A percentile compares a stretch with the other conserved stretches of the same genome.
Conservation (phyloP, 1,284 basidiomycete species). For the Leccinum pallidistipes region DNA sequence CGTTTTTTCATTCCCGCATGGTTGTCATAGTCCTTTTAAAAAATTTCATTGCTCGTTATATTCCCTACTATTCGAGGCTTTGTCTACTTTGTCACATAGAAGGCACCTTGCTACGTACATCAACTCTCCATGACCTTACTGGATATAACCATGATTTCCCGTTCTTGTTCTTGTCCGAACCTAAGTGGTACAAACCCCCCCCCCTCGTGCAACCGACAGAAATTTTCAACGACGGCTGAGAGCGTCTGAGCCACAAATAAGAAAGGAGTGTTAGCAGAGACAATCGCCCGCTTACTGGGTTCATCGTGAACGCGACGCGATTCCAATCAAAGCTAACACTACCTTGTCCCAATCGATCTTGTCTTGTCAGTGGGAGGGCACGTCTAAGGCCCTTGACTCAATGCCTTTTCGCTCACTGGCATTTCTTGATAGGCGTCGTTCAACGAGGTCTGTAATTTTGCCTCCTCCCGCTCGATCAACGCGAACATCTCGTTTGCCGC, state of each 20-base stretch:
- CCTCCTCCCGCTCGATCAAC: constrained; percentile 78
- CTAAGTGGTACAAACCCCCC: constrained; percentile 40
- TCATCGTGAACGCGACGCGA: constrained; percentile 95
- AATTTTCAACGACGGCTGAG: constrained; percentile 91
- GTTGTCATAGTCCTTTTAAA: no score
- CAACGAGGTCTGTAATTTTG: constrained; percentile 73
- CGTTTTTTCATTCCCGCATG: no score
- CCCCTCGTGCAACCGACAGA: constrained; percentile 91
- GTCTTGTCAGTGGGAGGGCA: constrained; percentile 87
- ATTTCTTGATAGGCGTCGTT: constrained; percentile 83
- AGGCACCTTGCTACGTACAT: no score
- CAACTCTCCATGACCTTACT: no score
- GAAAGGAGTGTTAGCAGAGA: background rate
- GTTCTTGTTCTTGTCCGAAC: no score
- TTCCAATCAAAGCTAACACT: constrained; percentile 84
- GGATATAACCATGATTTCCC: no score
- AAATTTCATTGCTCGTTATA: no score
- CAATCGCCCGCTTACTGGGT: constrained; percentile 55
- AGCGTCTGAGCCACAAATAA: constrained; percentile 50
- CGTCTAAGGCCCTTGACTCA: constrained; percentile 78
- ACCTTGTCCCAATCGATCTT: constrained; percentile 96
- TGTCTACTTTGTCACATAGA: no score
- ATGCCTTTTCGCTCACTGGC: constrained; percentile 75
- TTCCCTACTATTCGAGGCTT: no score
- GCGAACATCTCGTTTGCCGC: constrained; percentile 77